These are phyloP conservation scores for Phytophthora vignae DNA, from an alignment of 352 stramenopile genomes.

Conservation along the genomic window DNA sequence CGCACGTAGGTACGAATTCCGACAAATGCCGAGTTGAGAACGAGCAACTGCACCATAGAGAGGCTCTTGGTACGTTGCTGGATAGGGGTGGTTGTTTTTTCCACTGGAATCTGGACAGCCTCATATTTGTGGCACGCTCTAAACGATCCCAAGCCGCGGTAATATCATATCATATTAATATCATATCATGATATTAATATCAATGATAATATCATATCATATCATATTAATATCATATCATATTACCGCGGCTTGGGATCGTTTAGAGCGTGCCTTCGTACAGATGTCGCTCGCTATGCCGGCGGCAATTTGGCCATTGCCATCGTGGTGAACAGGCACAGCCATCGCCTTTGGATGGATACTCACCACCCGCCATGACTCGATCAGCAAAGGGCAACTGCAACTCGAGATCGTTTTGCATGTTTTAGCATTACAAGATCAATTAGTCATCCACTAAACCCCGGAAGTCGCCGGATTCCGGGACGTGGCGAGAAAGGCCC, in stretches of 20 bases:
- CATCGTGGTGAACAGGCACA: neutral
- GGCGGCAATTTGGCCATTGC: neutral
- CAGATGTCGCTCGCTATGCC: constrained; percentile 13
- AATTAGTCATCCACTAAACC: constrained; percentile 13
- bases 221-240: too few species aligned
- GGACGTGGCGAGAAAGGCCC: constrained; percentile 18
- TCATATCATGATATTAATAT: too few species aligned
- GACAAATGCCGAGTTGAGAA: constrained; percentile 16
- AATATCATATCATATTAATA: too few species aligned
- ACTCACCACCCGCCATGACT: neutral
- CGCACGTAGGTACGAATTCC: constrained; percentile 30
- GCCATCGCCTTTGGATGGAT: neutral
- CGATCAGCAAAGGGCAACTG: neutral
- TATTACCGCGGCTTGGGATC: constrained; percentile 20
- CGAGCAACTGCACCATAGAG: constrained; percentile 17
- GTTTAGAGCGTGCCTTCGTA: constrained; percentile 17
- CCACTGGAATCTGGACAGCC: constrained; percentile 5
- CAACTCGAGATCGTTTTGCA: neutral
- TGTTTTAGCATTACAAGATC: constrained; percentile 1
- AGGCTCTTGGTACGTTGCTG: constrained; percentile 14
- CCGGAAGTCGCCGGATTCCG: neutral
- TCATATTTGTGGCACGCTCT: too few species aligned
- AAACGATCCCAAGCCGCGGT: too few species aligned
- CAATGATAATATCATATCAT: too few species aligned
- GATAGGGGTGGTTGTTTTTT: constrained; percentile 6